These are phyloP conservation scores for Fusarium pininemorale DNA, from an alignment of 2,329 filamentous ascomycete genomes.

Conservation along the genomic window DNA sequence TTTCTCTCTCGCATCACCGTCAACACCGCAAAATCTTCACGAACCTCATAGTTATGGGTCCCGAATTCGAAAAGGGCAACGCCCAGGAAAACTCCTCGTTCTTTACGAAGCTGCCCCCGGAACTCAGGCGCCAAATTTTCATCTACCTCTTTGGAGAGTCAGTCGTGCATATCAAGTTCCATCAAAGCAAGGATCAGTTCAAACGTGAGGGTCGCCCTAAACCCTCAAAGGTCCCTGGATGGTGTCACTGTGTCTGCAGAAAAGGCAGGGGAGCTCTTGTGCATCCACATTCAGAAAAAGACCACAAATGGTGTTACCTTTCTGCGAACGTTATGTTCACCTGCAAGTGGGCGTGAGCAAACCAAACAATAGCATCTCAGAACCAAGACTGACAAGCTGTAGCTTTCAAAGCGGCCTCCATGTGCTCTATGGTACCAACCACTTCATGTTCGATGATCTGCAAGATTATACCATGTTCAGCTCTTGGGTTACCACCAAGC, in stretches of 20 bases:
- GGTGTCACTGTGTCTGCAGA: slow-evolving; percentile 9
- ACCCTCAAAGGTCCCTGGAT: neutral
- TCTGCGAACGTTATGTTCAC: neutral
- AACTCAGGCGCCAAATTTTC: neutral
- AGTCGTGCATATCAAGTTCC: neutral
- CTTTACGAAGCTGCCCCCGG: neutral
- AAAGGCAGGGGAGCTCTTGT: neutral
- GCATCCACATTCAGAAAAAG: neutral
- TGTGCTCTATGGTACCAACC: slow-evolving; percentile 5
- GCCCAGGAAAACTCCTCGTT: neutral
- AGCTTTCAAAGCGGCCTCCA: neutral
- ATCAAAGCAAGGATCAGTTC: neutral
- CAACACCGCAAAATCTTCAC: neutral
- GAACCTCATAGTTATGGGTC: neutral
- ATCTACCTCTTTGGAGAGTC: slow-evolving; percentile 1
- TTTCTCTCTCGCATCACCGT: neutral
- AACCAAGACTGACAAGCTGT: neutral
- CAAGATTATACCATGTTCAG: neutral
- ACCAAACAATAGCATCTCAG: too few species aligned
- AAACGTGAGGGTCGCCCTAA: neutral
- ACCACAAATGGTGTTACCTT: slow-evolving; percentile 1
- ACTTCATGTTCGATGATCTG: neutral
- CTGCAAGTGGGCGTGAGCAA: slow-evolving; percentile 5
- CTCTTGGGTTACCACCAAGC: neutral
- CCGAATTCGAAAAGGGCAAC: neutral